Evolutionary conservation across 805 yeast species (phyloP), one percentile per base, ranked within the genome.

Genomic region (Metahyphopichia silvanorum): DNA sequence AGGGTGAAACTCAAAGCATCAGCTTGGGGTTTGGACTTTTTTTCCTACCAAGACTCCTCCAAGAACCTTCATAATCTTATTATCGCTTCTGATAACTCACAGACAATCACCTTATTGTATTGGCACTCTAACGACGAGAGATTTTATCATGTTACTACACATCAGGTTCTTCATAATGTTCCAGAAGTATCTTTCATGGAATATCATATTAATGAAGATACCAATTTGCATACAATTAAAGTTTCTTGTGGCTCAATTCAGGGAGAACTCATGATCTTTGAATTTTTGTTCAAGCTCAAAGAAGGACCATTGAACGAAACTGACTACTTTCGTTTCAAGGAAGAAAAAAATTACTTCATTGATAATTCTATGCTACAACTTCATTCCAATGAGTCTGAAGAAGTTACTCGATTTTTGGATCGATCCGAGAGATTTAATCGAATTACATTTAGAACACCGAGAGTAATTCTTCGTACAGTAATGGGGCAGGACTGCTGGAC

Each of bases 21-120:
- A 1, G 76, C 71, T 2, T 82, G 88, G 88, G 85, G 86, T 0
- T 43, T 77, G 13, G 84, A 77, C 44, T 53, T 71, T 23, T 41
- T 53, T n/a, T 29, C 46, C 2, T 46, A 47, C 17, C 18, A 25
- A 5, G 49, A 42, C 15, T 13, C 26, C 4, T 7, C 28, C 5
- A 53, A 49, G 7, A 46, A 43, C 3, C 18, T 39, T 27, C 60
- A 52, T 22, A 48, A 62, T 33, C 33, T 73, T 25, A 39, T 80
- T 10, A 74, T 60, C 0, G 66, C 70, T 0, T 71, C 83, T 1
- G 84, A 78, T 40, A 81, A 81, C 43, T 62, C 76, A 4, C 74
- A 67, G 33, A 49, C 55, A 5, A 54, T 77, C 2, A 59, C 71
- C 0, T 37, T 75, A 5, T 63, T 74, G 33, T 57, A 61, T 31